phyloP scores from a whole-genome alignment of 768 basidiomycete genomes.

The Leccinum variicolor region DNA sequence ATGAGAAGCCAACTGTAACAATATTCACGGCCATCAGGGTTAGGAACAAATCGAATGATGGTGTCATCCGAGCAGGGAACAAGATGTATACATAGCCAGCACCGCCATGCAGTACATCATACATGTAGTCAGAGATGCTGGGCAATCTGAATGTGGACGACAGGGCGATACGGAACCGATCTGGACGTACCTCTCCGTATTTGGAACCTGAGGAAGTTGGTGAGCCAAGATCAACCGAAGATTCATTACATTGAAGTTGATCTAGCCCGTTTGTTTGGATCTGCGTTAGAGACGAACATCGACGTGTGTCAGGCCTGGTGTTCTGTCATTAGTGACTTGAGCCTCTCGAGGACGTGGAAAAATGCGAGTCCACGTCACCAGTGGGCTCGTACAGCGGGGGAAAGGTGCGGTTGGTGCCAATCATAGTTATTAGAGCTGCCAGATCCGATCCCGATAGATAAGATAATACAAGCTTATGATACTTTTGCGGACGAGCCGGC shows the following conservation, averaged over 20 bases:
- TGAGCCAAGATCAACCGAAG: conserved; percentile 2
- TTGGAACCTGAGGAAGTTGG: conserved; percentile 54
- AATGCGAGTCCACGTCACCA: conserved; percentile 69
- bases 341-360: conserved; percentile 81
- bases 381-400: conserved; percentile 58
- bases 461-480: conserved; percentile 26
- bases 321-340: conserved; percentile 69
- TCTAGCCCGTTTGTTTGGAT: conserved; percentile 97
- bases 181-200: conserved; percentile 77
- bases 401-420: conserved; percentile 44
- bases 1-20: no score
- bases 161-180: neutral
- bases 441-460: conserved; percentile 27
- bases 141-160: neutral
- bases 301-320: neutral
- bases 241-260: conserved; percentile 58
- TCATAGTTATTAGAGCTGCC: neutral
- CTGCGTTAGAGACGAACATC: conserved; percentile 37
- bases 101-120: conserved; percentile 24
- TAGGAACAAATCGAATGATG: no score
- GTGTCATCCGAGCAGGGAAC: no score
- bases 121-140: conserved; percentile 96
- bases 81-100: no score
- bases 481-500: conserved; percentile 31
- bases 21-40: no score